phyloP scores from a whole-genome alignment of 805 yeast species.

The Limtongia smithiae region DNA sequence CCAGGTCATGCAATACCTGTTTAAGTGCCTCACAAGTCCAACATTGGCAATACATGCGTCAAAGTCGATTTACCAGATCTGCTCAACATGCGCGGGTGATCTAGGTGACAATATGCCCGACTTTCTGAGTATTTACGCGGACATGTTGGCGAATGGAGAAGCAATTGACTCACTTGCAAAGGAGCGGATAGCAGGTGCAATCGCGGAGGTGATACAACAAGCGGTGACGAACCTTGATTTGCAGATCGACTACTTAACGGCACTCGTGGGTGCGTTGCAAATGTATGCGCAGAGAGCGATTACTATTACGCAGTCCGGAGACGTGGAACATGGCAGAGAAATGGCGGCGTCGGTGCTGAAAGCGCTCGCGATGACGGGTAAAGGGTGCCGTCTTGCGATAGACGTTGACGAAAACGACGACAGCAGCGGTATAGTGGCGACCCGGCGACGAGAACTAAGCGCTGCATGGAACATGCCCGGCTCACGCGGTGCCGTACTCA shows the following conservation, averaged over 20 bases:
- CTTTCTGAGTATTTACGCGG: constrained; percentile 15
- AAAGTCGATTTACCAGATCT: constrained; percentile 52
- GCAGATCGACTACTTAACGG: constrained; percentile 5
- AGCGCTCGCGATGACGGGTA: constrained; percentile 68
- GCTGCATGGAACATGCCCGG: constrained; percentile 43
- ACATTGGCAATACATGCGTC: constrained; percentile 44
- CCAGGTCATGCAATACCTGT: constrained; percentile 53
- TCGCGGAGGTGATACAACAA: constrained; percentile 25
- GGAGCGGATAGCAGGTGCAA: constrained; percentile 28
- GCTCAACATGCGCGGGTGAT: constrained; percentile 30
- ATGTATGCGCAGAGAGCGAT: constrained; percentile 13
- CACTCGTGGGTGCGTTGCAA: constrained; percentile 10
- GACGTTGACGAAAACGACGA: constrained; percentile 47
- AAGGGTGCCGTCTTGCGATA: constrained; percentile 59
- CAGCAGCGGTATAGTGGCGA: constrained; percentile 17
- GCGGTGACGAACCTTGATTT: constrained; percentile 8
- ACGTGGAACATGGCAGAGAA: constrained; percentile 27
- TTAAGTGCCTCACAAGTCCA: constrained; percentile 40
- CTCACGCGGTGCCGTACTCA: constrained; percentile 50
- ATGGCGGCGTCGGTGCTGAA: constrained; percentile 53
- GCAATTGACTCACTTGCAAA: constrained; percentile 35
- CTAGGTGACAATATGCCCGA: constrained; percentile 13
- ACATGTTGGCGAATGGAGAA: constrained; percentile 32
- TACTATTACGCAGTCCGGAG: background rate
- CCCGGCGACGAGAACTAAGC: background rate